Percentiles rank a stretch among this genome's conserved stretches.
Evolutionary conservation across 2,329 filamentous ascomycete genomes (phyloP).

Genomic region (Paracoccidioides lutzii): DNA sequence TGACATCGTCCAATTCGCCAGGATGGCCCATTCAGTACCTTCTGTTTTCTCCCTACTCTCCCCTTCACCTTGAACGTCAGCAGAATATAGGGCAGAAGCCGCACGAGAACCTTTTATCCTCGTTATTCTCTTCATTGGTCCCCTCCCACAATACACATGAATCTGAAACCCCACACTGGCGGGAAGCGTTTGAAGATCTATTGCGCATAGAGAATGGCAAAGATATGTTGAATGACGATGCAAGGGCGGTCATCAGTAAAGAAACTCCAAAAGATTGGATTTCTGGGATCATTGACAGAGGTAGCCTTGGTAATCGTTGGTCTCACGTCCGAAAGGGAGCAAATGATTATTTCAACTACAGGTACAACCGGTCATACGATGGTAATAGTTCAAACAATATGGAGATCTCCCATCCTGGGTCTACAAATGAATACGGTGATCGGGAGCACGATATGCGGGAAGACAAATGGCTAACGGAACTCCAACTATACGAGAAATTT

Average conservation of each 20-base stretch:
- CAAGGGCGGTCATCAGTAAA: slow-evolving; percentile 13
- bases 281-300: slow-evolving; percentile 27
- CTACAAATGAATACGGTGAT: slow-evolving; percentile 20
- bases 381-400: slow-evolving; percentile 4
- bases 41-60: slow-evolving; percentile 42
- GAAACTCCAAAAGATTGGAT: slow-evolving; percentile 30
- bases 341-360: slow-evolving; percentile 8
- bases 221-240: slow-evolving; percentile 26
- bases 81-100: slow-evolving; percentile 17
- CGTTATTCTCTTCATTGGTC: slow-evolving; percentile 23
- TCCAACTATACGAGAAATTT: slow-evolving; percentile 42
- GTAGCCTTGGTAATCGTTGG: slow-evolving; percentile 31
- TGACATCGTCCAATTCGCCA: slow-evolving; percentile 23
- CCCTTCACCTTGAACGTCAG: slow-evolving; percentile 40
- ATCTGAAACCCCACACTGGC: slow-evolving; percentile 34
- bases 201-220: slow-evolving; percentile 36
- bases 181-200: slow-evolving; percentile 48
- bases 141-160: slow-evolving; percentile 22
- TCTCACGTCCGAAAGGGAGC: slow-evolving; percentile 18
- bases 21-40: slow-evolving; percentile 32
- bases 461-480: slow-evolving; percentile 30
- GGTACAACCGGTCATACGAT: background rate
- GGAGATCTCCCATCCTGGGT: slow-evolving; percentile 13
- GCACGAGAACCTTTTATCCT: slow-evolving; percentile 20
- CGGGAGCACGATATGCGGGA: slow-evolving; percentile 18